Evolutionary conservation across 2,329 filamentous ascomycete genomes (phyloP).

Genomic region (Juglanconis sp.): DNA sequence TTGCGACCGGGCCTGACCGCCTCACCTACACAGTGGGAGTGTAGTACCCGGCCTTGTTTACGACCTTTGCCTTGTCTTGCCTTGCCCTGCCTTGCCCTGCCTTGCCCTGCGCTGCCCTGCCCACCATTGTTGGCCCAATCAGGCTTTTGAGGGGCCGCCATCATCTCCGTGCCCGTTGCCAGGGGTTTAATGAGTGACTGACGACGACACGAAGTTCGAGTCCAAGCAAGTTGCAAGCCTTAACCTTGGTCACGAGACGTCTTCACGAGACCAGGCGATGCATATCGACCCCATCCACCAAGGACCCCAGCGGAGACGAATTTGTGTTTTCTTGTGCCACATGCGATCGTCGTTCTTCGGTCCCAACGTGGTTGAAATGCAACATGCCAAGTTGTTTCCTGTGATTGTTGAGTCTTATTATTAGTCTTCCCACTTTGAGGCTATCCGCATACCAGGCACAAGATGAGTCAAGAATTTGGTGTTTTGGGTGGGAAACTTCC

Average conservation of each 20-base stretch:
- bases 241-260: neutral
- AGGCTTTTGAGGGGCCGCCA: neutral
- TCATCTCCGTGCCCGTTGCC: slow-evolving; percentile 15
- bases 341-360: no score
- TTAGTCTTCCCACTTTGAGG: neutral
- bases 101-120: neutral
- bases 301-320: no score
- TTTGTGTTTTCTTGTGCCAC: no score
- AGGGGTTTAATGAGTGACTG: neutral
- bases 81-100: neutral
- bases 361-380: no score
- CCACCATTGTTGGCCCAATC: neutral
- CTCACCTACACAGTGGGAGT: no score
- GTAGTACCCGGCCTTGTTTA: neutral
- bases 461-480: neutral
- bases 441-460: neutral
- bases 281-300: no score
- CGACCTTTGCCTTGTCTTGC: neutral
- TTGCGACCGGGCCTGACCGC: no score
- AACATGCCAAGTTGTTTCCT: neutral
- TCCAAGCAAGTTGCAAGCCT: neutral
- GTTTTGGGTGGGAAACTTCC: no score
- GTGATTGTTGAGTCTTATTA: no score
- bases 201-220: neutral
- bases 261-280: neutral